A percentile compares a stretch with the other conserved stretches of the same genome.
Conservation (phyloP, 129 eudicot species). For the Artemisia annua region DNA sequence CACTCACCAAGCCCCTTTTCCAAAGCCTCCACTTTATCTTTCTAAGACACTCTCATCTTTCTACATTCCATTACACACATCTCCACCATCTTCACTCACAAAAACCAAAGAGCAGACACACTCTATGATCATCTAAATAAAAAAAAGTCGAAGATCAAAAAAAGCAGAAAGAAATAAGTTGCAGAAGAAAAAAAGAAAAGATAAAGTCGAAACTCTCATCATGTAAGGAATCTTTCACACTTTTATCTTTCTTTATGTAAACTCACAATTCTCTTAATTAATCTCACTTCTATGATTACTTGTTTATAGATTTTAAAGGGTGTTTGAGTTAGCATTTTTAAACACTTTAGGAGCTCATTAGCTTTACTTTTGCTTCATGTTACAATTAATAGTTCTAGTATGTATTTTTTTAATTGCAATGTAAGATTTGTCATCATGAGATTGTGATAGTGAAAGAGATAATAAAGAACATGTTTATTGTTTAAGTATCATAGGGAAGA, state of each 20-base stretch:
- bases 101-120: slow-evolving; percentile 1
- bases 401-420: background rate
- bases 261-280: slow-evolving; percentile 13
- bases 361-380: background rate
- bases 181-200: slow-evolving; percentile 19
- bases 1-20: slow-evolving; percentile 43
- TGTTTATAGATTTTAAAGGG: background rate
- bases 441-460: slow-evolving; percentile 17
- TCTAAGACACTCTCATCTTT: slow-evolving; percentile 23
- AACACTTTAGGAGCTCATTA: background rate
- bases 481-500: slow-evolving; percentile 28
- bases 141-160: slow-evolving; percentile 39
- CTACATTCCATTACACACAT: slow-evolving; percentile 15
- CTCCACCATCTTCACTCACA: background rate
- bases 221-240: slow-evolving; percentile 43
- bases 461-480: background rate
- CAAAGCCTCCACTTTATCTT: slow-evolving; percentile 37
- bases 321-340: background rate
- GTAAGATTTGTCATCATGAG: slow-evolving; percentile 20
- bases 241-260: slow-evolving; percentile 28
- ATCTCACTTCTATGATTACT: slow-evolving; percentile 11
- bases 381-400: background rate
- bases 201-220: slow-evolving; percentile 30
- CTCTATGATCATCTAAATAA: slow-evolving; percentile 27
- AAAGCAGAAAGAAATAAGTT: slow-evolving; percentile 26